These are phyloP conservation scores for Neohortaea acidophila DNA, from an alignment of 495 filamentous ascomycete genomes.

Conservation along the genomic window DNA sequence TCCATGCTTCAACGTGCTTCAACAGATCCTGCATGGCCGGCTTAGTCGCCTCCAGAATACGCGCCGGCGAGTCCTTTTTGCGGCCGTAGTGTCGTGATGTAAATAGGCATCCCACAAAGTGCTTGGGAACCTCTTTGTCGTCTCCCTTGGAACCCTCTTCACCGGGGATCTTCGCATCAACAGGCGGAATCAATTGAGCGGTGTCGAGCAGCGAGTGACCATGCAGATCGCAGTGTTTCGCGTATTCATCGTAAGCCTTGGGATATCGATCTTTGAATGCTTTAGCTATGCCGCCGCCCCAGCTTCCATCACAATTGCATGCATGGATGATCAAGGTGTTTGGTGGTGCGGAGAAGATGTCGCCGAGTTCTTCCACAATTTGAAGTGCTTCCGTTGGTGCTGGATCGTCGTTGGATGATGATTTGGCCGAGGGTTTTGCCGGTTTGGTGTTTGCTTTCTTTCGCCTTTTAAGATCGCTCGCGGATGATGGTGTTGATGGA, in stretches of 20 bases:
- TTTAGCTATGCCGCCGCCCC: conserved; percentile 28
- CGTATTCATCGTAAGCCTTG: conserved; percentile 21
- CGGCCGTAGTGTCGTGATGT: conserved; percentile 22
- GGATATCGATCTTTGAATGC: conserved; percentile 26
- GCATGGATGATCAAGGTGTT: conserved; percentile 28
- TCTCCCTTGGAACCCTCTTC: not conserved
- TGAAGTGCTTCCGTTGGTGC: not conserved
- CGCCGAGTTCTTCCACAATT: conserved; percentile 19
- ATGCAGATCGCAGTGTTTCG: conserved; percentile 17
- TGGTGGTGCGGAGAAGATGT: conserved; percentile 25
- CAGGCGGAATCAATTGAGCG: conserved; percentile 24
- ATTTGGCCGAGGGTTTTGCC: not conserved
- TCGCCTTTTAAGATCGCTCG: not conserved
- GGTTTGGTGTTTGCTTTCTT: not conserved
- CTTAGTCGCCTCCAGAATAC: conserved; percentile 23
- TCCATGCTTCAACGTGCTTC: conserved; percentile 12
- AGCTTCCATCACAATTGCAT: conserved; percentile 24
- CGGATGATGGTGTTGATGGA: not conserved
- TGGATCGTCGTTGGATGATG: not conserved
- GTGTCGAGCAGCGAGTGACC: conserved; percentile 19
- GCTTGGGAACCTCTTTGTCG: conserved; percentile 3
- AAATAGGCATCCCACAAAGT: conserved; percentile 29
- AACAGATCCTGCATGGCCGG: conserved; percentile 25
- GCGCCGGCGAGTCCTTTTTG: conserved; percentile 18
- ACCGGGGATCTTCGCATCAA: conserved; percentile 8